Evolutionary conservation across 2,329 filamentous ascomycete species (phyloP).

Genomic region (Paecilomyces variotii): DNA sequence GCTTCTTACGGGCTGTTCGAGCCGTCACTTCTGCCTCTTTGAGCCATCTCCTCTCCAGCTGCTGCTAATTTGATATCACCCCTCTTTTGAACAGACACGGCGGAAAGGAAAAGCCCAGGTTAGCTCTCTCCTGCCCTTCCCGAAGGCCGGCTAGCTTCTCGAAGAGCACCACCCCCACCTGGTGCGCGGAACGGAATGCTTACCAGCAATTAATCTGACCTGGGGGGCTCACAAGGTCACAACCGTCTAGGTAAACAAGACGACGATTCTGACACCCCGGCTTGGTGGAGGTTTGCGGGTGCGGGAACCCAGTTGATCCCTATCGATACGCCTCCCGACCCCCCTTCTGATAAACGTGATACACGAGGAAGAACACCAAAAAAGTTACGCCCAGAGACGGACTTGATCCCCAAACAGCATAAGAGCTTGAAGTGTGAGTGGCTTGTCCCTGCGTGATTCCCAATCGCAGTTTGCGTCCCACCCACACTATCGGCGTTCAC

Average conservation of each 20-base stretch:
- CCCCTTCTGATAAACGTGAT: not conserved
- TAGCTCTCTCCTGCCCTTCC: not conserved
- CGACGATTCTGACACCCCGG: not conserved
- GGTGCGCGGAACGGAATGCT: not conserved
- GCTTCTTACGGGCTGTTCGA: not conserved
- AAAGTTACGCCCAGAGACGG: not conserved
- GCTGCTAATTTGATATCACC: not conserved
- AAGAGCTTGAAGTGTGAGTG: slow-evolving; percentile 10
- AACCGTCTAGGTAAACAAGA: not conserved
- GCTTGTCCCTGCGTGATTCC: slow-evolving; percentile 22
- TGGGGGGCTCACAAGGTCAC: not conserved
- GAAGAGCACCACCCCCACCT: not conserved
- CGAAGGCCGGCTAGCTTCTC: not conserved
- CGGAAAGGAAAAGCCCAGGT: not conserved
- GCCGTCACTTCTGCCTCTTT: not conserved
- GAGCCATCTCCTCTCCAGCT: not conserved
- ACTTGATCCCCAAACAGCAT: not conserved
- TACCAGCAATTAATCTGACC: not conserved
- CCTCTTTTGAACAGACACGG: not conserved
- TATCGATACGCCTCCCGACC: not conserved
- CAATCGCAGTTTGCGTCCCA: slow-evolving; percentile 7
- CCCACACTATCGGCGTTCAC: slow-evolving; percentile 3
- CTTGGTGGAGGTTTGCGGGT: not conserved
- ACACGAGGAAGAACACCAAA: not conserved
- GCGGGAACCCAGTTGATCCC: not conserved